These are phyloP conservation scores for Aspergillus mulundensis DNA, from an alignment of 495 filamentous ascomycete genomes.

Conservation along the genomic window DNA sequence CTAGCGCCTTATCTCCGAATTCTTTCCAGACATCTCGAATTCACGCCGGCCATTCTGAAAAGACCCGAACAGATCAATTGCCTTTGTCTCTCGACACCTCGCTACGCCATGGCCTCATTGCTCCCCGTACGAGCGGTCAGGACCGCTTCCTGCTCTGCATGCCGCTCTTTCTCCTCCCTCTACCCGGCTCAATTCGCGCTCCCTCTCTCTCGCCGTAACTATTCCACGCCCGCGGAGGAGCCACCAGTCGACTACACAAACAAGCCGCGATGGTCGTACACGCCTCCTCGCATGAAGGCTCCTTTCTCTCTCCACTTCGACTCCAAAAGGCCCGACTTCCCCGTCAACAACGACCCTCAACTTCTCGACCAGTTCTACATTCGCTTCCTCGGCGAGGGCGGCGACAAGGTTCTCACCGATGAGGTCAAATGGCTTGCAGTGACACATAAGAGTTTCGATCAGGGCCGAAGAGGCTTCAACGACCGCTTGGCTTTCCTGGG, in stretches of 20 bases:
- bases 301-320: constrained; percentile 55
- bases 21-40: constrained; percentile 23
- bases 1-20: constrained; percentile 24
- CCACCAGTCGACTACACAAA: constrained; percentile 30
- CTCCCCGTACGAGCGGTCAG: constrained; percentile 34
- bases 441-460: constrained; percentile 98
- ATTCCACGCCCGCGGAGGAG: constrained; percentile 25
- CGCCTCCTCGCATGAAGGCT: constrained; percentile 70
- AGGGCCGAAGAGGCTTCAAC: constrained; percentile 89
- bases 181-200: constrained; percentile 15
- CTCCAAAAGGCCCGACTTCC: constrained; percentile 49
- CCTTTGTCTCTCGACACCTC: constrained; percentile 23
- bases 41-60: constrained; percentile 18
- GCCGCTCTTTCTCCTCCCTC: constrained; percentile 24
- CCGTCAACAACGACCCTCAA: constrained; percentile 69
- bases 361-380: constrained; percentile 71
- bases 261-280: constrained; percentile 76
- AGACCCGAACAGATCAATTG: constrained; percentile 31
- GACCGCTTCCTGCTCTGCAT: constrained; percentile 31
- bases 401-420: constrained; percentile 70
- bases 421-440: constrained; percentile 96
- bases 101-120: constrained; percentile 36
- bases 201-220: constrained; percentile 15
- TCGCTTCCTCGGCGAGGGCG: constrained; percentile 63
- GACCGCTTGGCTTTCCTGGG: constrained; percentile 88